A percentile compares a stretch with the other conserved stretches of the same genome.
Conservation (phyloP, 208 protist species). For the Crithidia sp. region DNA sequence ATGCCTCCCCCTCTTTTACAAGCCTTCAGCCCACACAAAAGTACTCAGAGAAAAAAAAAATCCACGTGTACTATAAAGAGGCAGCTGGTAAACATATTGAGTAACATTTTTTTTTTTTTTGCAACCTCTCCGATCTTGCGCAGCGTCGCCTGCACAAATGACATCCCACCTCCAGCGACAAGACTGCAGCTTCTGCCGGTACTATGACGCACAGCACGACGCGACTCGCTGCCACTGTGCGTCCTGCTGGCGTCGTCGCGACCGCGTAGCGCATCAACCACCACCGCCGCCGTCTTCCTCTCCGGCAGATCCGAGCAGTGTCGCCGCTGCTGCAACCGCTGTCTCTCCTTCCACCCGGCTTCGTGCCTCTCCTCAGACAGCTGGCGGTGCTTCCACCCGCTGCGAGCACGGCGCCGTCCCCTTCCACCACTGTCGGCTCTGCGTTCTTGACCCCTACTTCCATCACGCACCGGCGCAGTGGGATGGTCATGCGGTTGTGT, state of each 20-base stretch:
- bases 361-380: not conserved
- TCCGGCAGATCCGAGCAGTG: not conserved
- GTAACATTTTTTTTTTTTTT: too few species aligned
- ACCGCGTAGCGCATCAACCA: not conserved
- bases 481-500: slow-evolving; percentile 31
- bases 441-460: slow-evolving; percentile 38
- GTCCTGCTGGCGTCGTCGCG: slow-evolving; percentile 23
- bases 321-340: not conserved
- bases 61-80: too few species aligned
- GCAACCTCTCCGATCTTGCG: too few species aligned
- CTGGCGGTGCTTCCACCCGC: not conserved
- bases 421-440: slow-evolving; percentile 36
- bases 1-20: too few species aligned
- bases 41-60: too few species aligned
- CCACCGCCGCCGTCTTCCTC: not conserved
- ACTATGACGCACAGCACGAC: slow-evolving; percentile 43
- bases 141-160: not conserved
- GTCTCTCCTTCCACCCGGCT: not conserved
- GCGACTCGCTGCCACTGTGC: slow-evolving; percentile 24
- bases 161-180: not conserved
- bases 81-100: too few species aligned
- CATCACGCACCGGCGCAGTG: slow-evolving; percentile 5
- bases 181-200: slow-evolving; percentile 37
- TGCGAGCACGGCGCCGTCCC: slow-evolving; percentile 23
- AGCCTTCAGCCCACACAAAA: too few species aligned